Conservation (phyloP, 176 grass and related monocot species). For the Juncus effusus region DNA sequence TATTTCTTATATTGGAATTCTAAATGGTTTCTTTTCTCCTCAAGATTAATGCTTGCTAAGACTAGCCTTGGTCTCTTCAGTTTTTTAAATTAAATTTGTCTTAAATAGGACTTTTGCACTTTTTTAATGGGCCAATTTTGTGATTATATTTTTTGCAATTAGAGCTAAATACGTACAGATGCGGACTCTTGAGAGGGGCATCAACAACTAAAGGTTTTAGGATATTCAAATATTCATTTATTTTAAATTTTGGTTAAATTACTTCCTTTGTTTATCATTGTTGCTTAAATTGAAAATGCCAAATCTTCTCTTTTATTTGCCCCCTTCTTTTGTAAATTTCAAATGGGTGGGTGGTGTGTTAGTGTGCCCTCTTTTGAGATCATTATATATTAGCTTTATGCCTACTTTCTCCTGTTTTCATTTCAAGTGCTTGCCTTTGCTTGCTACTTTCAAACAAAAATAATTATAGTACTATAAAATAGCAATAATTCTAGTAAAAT, state of each 20-base stretch:
- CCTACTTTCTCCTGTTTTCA: neutral
- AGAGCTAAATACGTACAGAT: no score
- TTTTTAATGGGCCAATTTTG: neutral
- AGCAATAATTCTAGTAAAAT: no score
- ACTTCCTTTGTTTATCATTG: neutral
- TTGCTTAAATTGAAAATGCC: neutral
- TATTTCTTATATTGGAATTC: no score
- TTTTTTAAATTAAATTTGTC: no score
- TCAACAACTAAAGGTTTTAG: neutral
- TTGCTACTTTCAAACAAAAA: slow-evolving; percentile 6
- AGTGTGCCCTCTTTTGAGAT: neutral
- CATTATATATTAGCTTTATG: slow-evolving; percentile 2
- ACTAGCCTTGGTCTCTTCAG: no score
- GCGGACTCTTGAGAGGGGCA: no score
- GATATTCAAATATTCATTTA: neutral
- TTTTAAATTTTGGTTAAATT: neutral
- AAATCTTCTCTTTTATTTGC: neutral
- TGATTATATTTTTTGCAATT: neutral
- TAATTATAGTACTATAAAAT: no score
- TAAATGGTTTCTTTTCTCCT: no score
- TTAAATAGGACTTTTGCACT: neutral
- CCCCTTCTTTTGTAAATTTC: neutral
- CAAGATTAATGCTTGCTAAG: no score
- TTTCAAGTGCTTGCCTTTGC: neutral
- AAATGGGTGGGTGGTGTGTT: neutral